These are phyloP conservation scores for Teratosphaeria pseudoeucalypti DNA, from an alignment of 2,329 filamentous ascomycete species.

Conservation along the genomic window DNA sequence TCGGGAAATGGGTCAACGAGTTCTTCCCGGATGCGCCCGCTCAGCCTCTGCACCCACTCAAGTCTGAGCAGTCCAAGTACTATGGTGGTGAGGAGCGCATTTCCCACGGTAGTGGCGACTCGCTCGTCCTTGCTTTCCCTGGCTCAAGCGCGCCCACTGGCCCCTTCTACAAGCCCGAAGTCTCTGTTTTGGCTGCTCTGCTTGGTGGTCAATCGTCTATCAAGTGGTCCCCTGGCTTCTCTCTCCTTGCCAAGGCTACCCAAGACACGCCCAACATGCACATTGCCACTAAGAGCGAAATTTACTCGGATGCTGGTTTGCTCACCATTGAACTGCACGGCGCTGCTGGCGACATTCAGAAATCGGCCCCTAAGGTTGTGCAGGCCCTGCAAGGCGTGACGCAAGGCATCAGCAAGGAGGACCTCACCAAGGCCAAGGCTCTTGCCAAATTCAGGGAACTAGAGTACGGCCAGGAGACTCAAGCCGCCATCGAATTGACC, in stretches of 20 bases:
- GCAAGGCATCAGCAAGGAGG: slow-evolving; percentile 62
- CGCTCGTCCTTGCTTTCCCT: slow-evolving; percentile 84
- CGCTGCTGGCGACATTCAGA: slow-evolving; percentile 58
- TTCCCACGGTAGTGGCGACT: slow-evolving; percentile 64
- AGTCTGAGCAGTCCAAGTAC: slow-evolving; percentile 66
- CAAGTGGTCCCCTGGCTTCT: slow-evolving; percentile 95
- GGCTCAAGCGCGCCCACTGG: slow-evolving; percentile 67
- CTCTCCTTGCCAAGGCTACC: slow-evolving; percentile 71
- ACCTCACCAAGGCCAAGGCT: slow-evolving; percentile 82
- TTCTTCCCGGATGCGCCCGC: slow-evolving; percentile 71
- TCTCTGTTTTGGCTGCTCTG: slow-evolving; percentile 74
- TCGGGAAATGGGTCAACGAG: slow-evolving; percentile 82
- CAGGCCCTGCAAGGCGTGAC: slow-evolving; percentile 75
- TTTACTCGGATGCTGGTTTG: slow-evolving; percentile 91
- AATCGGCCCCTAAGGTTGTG: slow-evolving; percentile 65
- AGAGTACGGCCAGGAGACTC: slow-evolving; percentile 67
- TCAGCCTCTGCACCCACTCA: slow-evolving; percentile 42
- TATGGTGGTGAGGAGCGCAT: slow-evolving; percentile 90
- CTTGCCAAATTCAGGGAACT: slow-evolving; percentile 88
- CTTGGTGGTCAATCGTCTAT: slow-evolving; percentile 84
- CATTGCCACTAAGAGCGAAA: slow-evolving; percentile 64
- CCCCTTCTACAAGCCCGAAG: slow-evolving; percentile 76
- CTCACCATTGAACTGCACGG: slow-evolving; percentile 75
- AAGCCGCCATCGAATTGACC: slow-evolving; percentile 68
- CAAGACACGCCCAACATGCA: slow-evolving; percentile 55